Conservation (phyloP, 352 stramenopile species). For the Phytophthora constricta region DNA sequence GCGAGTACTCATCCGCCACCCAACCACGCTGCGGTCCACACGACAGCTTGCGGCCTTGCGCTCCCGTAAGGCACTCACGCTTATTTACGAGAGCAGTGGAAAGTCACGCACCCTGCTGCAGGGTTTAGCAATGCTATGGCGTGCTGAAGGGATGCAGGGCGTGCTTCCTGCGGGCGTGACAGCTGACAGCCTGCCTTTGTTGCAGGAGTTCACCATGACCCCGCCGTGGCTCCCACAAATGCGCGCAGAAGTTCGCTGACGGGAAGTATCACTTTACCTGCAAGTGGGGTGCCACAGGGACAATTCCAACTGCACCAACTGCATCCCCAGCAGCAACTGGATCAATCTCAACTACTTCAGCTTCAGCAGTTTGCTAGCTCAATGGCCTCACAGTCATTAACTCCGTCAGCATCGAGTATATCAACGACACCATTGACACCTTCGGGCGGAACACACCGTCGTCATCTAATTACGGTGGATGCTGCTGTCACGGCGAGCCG, state of each 20-base stretch:
- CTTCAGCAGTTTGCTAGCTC: constrained; percentile 23
- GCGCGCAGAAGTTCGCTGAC: constrained; percentile 6
- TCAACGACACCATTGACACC: not conserved
- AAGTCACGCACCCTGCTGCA: constrained; percentile 72
- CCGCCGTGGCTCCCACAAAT: not conserved
- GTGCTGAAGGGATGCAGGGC: constrained; percentile 54
- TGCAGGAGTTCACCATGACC: constrained; percentile 49
- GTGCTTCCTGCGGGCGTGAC: constrained; percentile 45
- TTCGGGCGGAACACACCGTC: not conserved
- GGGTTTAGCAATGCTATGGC: constrained; percentile 67
- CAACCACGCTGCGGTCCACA: constrained; percentile 68
- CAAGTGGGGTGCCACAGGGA: not conserved
- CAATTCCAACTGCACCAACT: constrained; percentile 18
- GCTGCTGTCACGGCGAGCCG: no score
- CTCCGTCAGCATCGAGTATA: not conserved
- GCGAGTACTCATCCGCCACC: constrained; percentile 52
- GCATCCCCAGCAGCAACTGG: constrained; percentile 8
- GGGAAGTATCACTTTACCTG: not conserved
- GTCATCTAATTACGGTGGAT: constrained; percentile 1
- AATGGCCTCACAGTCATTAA: not conserved
- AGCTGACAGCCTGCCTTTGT: constrained; percentile 42
- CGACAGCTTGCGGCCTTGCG: constrained; percentile 54
- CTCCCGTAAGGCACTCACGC: constrained; percentile 61
- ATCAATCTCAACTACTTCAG: constrained; percentile 4
- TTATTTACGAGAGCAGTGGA: constrained; percentile 61